phyloP scores from a whole-genome alignment of 768 basidiomycete species.

The Clavulina sp. region DNA sequence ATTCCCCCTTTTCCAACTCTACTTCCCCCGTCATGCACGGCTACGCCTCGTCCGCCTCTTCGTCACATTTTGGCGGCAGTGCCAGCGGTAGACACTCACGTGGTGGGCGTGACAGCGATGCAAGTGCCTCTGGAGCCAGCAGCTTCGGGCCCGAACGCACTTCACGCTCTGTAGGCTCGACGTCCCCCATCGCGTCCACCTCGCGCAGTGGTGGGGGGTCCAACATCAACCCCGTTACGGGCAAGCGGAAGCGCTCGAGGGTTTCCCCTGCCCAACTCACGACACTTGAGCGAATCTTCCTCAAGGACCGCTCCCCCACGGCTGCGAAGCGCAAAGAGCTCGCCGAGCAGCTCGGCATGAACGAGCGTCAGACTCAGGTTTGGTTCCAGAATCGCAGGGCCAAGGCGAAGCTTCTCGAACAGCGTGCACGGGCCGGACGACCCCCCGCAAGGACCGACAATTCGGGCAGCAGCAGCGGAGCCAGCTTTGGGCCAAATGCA shows the following conservation, averaged over 20 bases:
- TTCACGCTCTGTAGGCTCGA: too few relatives aligned
- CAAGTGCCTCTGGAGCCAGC: background rate
- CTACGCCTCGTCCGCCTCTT: too few relatives aligned
- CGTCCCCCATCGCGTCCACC: background rate
- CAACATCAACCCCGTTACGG: background rate
- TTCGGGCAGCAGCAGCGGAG: constrained; percentile 13
- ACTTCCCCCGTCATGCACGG: too few relatives aligned
- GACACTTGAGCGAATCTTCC: constrained; percentile 54
- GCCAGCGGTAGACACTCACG: too few relatives aligned
- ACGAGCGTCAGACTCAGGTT: constrained; percentile 75
- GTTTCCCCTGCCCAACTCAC: constrained; percentile 69
- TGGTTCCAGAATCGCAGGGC: constrained; percentile 88
- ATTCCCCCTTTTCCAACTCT: too few relatives aligned
- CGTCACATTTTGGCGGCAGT: too few relatives aligned
- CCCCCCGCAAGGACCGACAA: constrained; percentile 11
- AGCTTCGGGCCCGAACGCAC: too few relatives aligned
- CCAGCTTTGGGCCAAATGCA: constrained; percentile 25
- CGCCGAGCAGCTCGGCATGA: constrained; percentile 56
- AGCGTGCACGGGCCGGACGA: constrained; percentile 5
- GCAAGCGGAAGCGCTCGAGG: constrained; percentile 50
- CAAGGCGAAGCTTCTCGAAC: constrained; percentile 55
- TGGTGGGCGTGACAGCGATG: too few relatives aligned
- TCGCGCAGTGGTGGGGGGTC: too few relatives aligned
- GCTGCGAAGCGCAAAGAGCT: constrained; percentile 56
- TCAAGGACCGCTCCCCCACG: constrained; percentile 51